phyloP scores from a whole-genome alignment of 1,284 basidiomycete genomes.

The Cystodermella granulosa region DNA sequence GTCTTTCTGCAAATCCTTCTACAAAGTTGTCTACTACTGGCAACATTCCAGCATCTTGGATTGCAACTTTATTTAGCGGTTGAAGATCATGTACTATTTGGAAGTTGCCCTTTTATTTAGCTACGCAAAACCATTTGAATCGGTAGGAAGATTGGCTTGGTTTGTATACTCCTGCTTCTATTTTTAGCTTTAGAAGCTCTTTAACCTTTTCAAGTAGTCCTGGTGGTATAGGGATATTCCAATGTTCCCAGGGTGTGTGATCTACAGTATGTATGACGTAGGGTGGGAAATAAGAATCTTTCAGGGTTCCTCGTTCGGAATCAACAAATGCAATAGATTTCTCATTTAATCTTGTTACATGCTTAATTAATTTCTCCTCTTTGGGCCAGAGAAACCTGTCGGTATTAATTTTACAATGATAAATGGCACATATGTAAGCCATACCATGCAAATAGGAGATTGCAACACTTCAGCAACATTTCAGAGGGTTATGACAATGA shows the following conservation, averaged over 20 bases:
- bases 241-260: neutral
- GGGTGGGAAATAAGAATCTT: neutral
- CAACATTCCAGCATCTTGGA: constrained; percentile 17
- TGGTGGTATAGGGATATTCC: neutral
- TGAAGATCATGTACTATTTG: constrained; percentile 25
- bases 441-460: neutral
- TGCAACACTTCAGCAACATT: neutral
- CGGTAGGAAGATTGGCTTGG: constrained; percentile 7
- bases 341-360: too few species aligned
- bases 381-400: neutral
- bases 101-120: constrained; percentile 21
- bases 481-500: neutral
- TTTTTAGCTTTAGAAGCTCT: constrained; percentile 1
- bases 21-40: constrained; percentile 20
- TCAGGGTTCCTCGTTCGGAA: neutral
- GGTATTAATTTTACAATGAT: neutral
- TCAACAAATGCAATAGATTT: neutral
- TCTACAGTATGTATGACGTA: neutral
- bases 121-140: constrained; percentile 12
- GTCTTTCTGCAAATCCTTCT: constrained; percentile 14
- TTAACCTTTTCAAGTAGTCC: neutral
- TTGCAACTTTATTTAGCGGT: constrained; percentile 27
- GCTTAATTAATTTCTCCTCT: neutral
- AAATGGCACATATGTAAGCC: neutral
- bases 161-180: constrained; percentile 11